A percentile compares a stretch with the other conserved stretches of the same genome.
These are phyloP conservation scores for Penicillium freii DNA, from an alignment of 2,329 filamentous ascomycete species.

Conservation along the genomic window DNA sequence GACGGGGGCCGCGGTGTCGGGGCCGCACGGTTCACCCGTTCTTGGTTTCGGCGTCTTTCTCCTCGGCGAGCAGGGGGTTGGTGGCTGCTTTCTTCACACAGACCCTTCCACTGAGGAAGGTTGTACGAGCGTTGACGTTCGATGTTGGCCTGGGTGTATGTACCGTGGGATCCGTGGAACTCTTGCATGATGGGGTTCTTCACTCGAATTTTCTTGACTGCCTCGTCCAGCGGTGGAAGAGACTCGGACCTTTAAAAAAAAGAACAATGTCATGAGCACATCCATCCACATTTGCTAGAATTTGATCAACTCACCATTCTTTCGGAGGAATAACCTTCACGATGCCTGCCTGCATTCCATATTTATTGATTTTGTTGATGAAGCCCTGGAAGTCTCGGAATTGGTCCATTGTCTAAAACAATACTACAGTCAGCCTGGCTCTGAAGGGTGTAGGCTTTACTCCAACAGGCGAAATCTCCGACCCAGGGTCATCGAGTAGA, in stretches of 20 bases:
- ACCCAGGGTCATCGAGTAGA: not conserved
- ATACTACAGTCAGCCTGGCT: conserved; percentile 20
- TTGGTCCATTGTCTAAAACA: conserved; percentile 73
- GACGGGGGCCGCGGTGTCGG: conserved; percentile 34
- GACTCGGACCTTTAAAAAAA: conserved; percentile 57
- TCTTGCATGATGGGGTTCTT: conserved; percentile 98
- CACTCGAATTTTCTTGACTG: conserved; percentile 86
- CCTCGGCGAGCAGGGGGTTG: conserved; percentile 90
- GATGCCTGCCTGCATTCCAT: conserved; percentile 97
- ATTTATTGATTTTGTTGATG: conserved; percentile 83
- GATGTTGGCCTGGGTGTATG: conserved; percentile 95
- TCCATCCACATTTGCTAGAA: not conserved
- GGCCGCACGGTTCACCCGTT: conserved; percentile 44
- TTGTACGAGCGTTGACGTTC: conserved; percentile 96
- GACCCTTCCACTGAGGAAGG: conserved; percentile 87
- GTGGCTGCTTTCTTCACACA: conserved; percentile 93
- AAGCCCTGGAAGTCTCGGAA: conserved; percentile 92
- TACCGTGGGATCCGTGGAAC: conserved; percentile 92
- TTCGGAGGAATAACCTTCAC: conserved; percentile 91
- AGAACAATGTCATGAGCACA: conserved; percentile 12
- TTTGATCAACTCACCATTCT: conserved; percentile 73
- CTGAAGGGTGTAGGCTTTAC: not conserved
- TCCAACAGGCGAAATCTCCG: not conserved
- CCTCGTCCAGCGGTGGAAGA: conserved; percentile 74
- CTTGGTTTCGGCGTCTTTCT: conserved; percentile 51